Evolutionary conservation across 1,139 yeast species (phyloP).

Genomic region (Petasospora fabianii): DNA sequence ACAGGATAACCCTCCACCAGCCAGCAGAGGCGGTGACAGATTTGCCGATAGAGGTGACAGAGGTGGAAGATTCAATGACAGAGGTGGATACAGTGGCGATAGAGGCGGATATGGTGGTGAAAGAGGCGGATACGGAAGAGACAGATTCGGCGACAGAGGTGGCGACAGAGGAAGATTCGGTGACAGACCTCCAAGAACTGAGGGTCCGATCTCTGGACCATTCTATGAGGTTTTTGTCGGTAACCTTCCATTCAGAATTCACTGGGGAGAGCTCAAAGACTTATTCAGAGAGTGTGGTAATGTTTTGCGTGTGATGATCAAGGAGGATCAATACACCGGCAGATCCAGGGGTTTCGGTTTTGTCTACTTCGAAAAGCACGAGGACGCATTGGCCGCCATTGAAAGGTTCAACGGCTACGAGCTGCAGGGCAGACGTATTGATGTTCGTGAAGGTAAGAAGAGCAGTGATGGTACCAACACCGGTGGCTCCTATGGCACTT

Average conservation of each 20-base stretch:
- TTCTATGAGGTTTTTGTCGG: slow-evolving; percentile 78
- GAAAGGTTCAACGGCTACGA: slow-evolving; percentile 62
- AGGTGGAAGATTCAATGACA: slow-evolving; percentile 11
- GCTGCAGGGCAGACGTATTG: slow-evolving; percentile 65
- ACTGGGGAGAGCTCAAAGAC: slow-evolving; percentile 86
- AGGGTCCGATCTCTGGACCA: slow-evolving; percentile 25
- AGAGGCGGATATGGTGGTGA: slow-evolving; percentile 13
- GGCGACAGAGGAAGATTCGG: slow-evolving; percentile 11
- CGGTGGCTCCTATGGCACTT: slow-evolving; percentile 10
- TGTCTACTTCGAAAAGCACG: slow-evolving; percentile 56
- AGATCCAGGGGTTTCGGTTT: slow-evolving; percentile 86
- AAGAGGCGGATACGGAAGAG: slow-evolving; percentile 11
- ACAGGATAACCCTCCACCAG: slow-evolving; percentile 81
- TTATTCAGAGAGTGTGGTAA: slow-evolving; percentile 74
- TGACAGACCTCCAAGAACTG: slow-evolving; percentile 15
- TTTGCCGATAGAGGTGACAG: slow-evolving; percentile 17
- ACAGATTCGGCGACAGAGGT: slow-evolving; percentile 13
- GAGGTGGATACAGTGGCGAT: slow-evolving; percentile 16
- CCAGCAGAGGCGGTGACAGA: slow-evolving; percentile 18
- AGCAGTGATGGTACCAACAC: slow-evolving; percentile 17
- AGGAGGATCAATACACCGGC: slow-evolving; percentile 57
- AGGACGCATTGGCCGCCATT: slow-evolving; percentile 61
- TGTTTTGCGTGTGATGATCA: slow-evolving; percentile 78
- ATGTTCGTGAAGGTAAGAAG: slow-evolving; percentile 62
- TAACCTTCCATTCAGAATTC: slow-evolving; percentile 74